Percentiles rank a stretch among this genome's conserved stretches.
Conservation (phyloP, 495 filamentous ascomycete genomes). For the Talaromyces wortmannii region DNA sequence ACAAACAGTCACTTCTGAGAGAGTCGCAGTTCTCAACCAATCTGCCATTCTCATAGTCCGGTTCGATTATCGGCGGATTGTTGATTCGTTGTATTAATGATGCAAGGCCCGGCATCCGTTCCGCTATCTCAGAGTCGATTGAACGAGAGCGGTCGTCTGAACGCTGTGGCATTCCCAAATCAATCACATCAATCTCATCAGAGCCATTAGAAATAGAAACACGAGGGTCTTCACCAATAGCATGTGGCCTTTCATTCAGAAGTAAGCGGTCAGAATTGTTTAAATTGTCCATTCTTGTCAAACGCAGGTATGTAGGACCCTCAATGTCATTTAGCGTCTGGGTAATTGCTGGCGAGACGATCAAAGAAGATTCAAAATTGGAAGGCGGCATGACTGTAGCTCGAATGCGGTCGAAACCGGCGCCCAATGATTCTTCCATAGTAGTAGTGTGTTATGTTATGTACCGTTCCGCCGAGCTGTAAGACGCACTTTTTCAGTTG, state of each 20-base stretch:
- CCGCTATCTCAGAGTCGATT: neutral
- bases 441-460: neutral
- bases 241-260: neutral
- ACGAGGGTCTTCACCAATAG: neutral
- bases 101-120: neutral
- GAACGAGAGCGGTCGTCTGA: neutral
- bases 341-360: neutral
- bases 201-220: neutral
- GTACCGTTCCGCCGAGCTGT: neutral
- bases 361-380: neutral
- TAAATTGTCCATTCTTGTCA: neutral
- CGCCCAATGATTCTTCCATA: slow-evolving; percentile 5
- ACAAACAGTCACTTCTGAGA: neutral
- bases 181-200: neutral
- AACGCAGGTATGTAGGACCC: neutral
- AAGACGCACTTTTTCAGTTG: neutral
- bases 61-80: neutral
- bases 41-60: neutral
- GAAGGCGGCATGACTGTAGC: neutral
- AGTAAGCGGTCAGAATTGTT: neutral
- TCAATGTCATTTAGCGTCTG: neutral
- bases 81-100: neutral
- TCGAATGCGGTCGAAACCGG: slow-evolving; percentile 5
- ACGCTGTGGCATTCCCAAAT: neutral
- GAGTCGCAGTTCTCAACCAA: neutral